Evolutionary conservation across 2,329 filamentous ascomycete genomes (phyloP).

Genomic region (Pyrenophora seminiperda): DNA sequence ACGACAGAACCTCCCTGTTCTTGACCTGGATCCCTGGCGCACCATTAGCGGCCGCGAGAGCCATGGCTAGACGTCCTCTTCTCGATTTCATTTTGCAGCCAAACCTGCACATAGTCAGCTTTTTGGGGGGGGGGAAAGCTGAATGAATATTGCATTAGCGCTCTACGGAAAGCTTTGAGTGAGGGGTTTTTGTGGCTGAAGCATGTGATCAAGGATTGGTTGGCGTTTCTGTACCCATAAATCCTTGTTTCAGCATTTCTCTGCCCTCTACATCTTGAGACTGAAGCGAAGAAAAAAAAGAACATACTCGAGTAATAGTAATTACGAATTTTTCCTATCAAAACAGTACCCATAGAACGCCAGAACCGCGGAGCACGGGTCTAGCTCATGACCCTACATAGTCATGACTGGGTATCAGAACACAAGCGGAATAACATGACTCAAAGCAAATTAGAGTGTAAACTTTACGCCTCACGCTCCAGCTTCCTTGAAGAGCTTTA

Average conservation of each 20-base stretch:
- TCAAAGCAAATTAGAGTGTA: neutral
- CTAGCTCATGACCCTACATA: neutral
- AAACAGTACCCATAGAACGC: too few relatives aligned
- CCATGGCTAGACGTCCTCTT: conserved; percentile 36
- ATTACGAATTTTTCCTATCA: too few relatives aligned
- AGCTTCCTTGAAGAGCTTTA: conserved; percentile 40
- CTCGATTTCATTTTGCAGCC: neutral
- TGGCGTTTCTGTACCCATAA: too few relatives aligned
- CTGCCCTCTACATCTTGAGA: too few relatives aligned
- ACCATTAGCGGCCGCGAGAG: conserved; percentile 47
- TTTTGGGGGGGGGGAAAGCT: neutral
- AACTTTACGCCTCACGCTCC: conserved; percentile 26
- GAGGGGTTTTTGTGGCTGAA: too few relatives aligned
- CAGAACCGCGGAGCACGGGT: too few relatives aligned
- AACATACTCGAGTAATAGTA: too few relatives aligned
- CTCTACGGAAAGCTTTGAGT: neutral
- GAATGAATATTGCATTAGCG: too few relatives aligned
- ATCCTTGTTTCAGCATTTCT: too few relatives aligned
- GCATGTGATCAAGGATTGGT: too few relatives aligned
- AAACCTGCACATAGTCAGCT: neutral
- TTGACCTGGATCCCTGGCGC: conserved; percentile 45
- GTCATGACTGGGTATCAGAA: conserved; percentile 17
- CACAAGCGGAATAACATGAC: conserved; percentile 10
- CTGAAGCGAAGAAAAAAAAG: too few relatives aligned
- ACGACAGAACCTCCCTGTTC: conserved; percentile 39